Percentiles rank a stretch among this genome's conserved stretches.
Evolutionary conservation across 2,329 filamentous ascomycete species (phyloP).

Genomic region (Aspergillus caelatus): DNA sequence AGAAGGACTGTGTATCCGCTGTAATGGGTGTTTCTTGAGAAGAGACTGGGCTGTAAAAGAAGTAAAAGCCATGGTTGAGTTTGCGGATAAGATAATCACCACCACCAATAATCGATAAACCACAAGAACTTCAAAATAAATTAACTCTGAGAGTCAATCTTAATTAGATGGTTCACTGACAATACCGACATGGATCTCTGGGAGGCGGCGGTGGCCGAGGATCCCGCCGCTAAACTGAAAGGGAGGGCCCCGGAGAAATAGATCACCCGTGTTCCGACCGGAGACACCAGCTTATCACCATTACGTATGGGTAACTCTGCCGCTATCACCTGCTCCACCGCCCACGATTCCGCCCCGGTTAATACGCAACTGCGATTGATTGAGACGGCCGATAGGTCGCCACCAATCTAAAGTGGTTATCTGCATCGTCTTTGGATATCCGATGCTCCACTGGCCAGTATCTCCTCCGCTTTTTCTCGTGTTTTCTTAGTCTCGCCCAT

Average conservation of each 20-base stretch:
- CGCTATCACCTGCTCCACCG: not conserved
- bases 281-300: constrained; percentile 4
- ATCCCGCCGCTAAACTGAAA: not conserved
- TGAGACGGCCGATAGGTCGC: constrained; percentile 17
- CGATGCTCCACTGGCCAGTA: not conserved
- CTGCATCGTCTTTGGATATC: constrained; percentile 2
- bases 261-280: constrained; percentile 7
- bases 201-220: not conserved
- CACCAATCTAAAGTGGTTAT: constrained; percentile 8
- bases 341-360: not conserved
- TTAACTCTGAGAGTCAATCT: too few species aligned
- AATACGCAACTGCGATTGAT: constrained; percentile 17
- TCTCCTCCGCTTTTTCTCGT: constrained; percentile 8
- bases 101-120: too few species aligned
- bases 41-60: constrained; percentile 23
- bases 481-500: not conserved
- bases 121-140: too few species aligned
- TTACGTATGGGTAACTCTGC: constrained; percentile 1
- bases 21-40: constrained; percentile 44
- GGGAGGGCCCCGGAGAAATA: not conserved
- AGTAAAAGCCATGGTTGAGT: constrained; percentile 4
- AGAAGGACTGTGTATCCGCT: constrained; percentile 47
- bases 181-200: not conserved
- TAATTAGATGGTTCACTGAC: not conserved
- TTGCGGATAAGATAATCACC: not conserved